Evolutionary conservation across 2,329 filamentous ascomycete genomes (phyloP), one percentile per base, ranked within the genome.

Genomic region (Claviceps paspali): DNA sequence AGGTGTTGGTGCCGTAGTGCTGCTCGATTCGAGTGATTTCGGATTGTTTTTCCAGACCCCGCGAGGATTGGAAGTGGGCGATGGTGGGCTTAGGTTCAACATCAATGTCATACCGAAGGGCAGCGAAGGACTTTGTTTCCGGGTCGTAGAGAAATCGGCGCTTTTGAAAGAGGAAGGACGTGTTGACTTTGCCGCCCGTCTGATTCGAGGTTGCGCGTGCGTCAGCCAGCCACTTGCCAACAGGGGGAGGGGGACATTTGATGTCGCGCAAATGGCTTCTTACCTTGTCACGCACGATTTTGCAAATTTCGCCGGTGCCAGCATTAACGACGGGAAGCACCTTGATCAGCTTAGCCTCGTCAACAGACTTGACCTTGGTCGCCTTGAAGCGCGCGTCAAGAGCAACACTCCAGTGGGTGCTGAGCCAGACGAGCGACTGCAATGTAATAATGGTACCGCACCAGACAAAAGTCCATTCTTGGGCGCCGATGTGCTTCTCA

Each of bases 381-480:
- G 87, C 76, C 10, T 82, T 96, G 59, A 96, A 94, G 42, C 78
- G 61, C 17, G 80, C 81, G 52, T 78, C 75, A 45, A 96, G 65
- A 54, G 87, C 79, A 56, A 98, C 85, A 54, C 84, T 96, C 91
- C 91, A 98, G 64, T 96, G 85, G 33, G 91, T 98, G 64, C 82
- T 88, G 43, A 98, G 71, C 88, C 91, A 98, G 49, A 86, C 64
- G 45, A 98, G 70, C 45, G 83, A 78, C 65, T 98, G 92, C 39
- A 81, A 53, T 9, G 87, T 94, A 56, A 92, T 69, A 54, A 98
- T 95, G 47, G 76, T 71, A 51, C 82, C 88, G 47, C 81, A 74
- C 78, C 84, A 98, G 44, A 98, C 84, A 56, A 94, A 93, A 1
- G 92, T 96, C 88, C 91, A 98, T 68, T 98, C 91, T 49, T 82